phyloP scores from a whole-genome alignment of 2,329 filamentous ascomycete species.

The Colletotrichum orchidophilum region DNA sequence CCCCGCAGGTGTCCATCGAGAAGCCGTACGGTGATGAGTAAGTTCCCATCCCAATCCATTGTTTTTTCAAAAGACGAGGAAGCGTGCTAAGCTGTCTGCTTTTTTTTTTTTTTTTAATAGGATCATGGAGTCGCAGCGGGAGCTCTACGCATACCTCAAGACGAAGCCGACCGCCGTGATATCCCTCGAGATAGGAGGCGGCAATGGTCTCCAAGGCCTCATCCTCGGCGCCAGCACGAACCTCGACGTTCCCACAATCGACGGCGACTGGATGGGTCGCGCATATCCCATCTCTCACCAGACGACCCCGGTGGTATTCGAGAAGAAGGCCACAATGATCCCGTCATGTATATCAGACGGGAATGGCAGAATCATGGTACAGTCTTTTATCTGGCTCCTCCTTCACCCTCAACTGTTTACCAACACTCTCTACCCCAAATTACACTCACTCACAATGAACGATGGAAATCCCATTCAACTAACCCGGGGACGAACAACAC shows the following conservation, averaged over 20 bases:
- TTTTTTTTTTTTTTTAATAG: not conserved
- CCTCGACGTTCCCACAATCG: slow-evolving; percentile 60
- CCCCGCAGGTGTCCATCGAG: slow-evolving; percentile 70
- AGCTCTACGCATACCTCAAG: slow-evolving; percentile 60
- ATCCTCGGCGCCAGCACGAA: slow-evolving; percentile 62
- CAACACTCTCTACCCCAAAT: not conserved
- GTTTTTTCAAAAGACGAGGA: no score
- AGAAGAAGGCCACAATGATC: slow-evolving; percentile 46
- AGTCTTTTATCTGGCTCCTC: no score
- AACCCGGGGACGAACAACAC: not conserved
- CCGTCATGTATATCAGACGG: slow-evolving; percentile 38
- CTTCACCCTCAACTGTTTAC: not conserved
- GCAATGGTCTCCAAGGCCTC: slow-evolving; percentile 69
- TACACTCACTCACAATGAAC: no score
- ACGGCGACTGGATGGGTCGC: slow-evolving; percentile 66
- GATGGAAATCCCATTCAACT: not conserved
- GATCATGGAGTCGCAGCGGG: slow-evolving; percentile 58
- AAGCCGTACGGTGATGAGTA: slow-evolving; percentile 44
- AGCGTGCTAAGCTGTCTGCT: no score
- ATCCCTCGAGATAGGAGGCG: slow-evolving; percentile 67
- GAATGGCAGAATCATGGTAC: slow-evolving; percentile 50
- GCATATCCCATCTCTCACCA: slow-evolving; percentile 65
- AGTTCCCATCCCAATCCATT: not conserved
- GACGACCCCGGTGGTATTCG: slow-evolving; percentile 54
- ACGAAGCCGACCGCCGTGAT: slow-evolving; percentile 46